Base-by-base conservation (phyloP, 1,139 yeast genomes). In the Suhomyces maxii region DNA sequence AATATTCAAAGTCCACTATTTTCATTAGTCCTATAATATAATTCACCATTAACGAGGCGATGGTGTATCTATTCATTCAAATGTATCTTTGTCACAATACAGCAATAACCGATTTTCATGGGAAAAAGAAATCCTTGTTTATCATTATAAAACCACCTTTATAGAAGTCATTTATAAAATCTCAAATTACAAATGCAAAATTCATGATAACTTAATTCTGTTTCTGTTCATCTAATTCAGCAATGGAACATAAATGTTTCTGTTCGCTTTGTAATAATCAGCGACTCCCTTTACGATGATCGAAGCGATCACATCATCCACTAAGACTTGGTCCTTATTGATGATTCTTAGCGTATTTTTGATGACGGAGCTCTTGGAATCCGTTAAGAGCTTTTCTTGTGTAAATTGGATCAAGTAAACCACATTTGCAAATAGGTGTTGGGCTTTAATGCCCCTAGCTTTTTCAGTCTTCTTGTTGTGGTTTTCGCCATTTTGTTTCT, bases 181-280 rank as follows among this genome's bases (percentile, higher is more conserved):
- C 23, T 18, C 23, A 18, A 18, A 18, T 18, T 18, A 18, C 23
- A 18, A 18, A 2, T 18, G 23, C 23, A 18, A 18, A 18, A 18
- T 18, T 18, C 23, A 18, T 18, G 23, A 18, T 18, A 18, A 3
- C 6, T 18, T 4, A 18, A 18, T 18, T 18, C 23, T 18, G 23
- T 18, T 18, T 18, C 23, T 2, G 23, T 3, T 18, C 23, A 4
- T 18, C 31, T 28, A 28, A 4, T 55, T 48, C 72, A 67, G 71
- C 35, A 70, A 51, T 18, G 79, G 79, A 45, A 67, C 56, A 57
- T 64, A 71, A 7, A 71, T 58, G 39, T 63, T 59, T 42, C 57
- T 64, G 45, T 61, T 65, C 6, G 72, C 56, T 42, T 57, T 58
- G 58, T 68, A 73, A 52, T 57, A 67, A 25, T 70, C 71, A 23